These are phyloP conservation scores for Populus trichocarpa DNA, from an alignment of 441 rosid species.

Conservation along the genomic window DNA sequence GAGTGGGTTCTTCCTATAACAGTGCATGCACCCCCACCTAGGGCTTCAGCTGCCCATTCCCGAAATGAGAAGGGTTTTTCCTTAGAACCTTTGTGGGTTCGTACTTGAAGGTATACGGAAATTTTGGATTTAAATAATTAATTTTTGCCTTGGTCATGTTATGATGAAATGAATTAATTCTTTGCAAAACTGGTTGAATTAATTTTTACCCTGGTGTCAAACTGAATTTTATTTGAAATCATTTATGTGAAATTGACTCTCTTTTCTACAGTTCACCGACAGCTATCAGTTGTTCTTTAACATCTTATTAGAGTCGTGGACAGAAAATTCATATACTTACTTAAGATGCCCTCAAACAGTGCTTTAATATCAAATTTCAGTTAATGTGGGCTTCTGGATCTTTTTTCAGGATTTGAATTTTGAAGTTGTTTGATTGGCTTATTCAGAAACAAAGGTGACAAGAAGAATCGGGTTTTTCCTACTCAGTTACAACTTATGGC, in stretches of 20 bases:
- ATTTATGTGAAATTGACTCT: not conserved
- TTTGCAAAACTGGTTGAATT: not conserved
- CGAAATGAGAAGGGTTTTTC: slow-evolving; percentile 57
- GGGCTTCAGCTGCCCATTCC: slow-evolving; percentile 42
- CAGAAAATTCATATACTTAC: not conserved
- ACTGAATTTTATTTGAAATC: not conserved
- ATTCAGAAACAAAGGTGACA: not conserved
- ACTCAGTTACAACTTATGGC: not conserved
- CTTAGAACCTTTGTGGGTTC: slow-evolving; percentile 77
- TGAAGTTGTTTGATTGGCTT: not conserved
- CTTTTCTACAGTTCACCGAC: not conserved
- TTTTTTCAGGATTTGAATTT: not conserved
- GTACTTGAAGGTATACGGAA: slow-evolving; percentile 30
- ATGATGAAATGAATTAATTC: not conserved
- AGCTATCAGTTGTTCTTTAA: not conserved
- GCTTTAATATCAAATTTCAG: not conserved
- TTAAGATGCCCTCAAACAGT: not conserved
- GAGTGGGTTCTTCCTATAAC: slow-evolving; percentile 96
- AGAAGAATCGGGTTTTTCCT: not conserved
- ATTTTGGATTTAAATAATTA: not conserved
- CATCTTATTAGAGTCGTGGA: not conserved
- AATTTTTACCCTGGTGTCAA: not conserved
- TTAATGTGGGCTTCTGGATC: not conserved
- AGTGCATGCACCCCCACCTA: slow-evolving; percentile 82
- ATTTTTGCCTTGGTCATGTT: not conserved